A percentile compares a stretch with the other conserved stretches of the same genome.
These are phyloP conservation scores for Cutaneotrichosporon cutaneum DNA, from an alignment of 1,284 basidiomycete genomes.

Conservation along the genomic window DNA sequence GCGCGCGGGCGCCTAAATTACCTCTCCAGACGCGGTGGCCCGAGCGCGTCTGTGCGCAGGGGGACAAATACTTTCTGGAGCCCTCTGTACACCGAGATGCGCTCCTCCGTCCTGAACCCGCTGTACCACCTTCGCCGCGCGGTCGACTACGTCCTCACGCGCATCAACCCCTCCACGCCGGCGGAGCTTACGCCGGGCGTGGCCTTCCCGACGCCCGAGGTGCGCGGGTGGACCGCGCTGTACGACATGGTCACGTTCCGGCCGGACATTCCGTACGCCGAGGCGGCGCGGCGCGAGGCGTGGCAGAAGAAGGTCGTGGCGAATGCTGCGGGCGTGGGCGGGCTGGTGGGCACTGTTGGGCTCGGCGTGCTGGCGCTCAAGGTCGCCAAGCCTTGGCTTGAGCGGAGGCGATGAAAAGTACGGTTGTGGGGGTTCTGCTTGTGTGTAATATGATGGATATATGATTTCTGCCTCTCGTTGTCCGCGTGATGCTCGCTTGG, in stretches of 20 bases:
- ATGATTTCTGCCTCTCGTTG: neutral
- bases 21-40: no score
- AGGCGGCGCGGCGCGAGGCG: constrained; percentile 49
- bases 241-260: constrained; percentile 98
- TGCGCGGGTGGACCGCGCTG: constrained; percentile 80
- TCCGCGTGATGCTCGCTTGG: no score
- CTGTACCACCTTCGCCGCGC: constrained; percentile 76
- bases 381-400: neutral
- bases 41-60: no score
- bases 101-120: constrained; percentile 81
- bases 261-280: constrained; percentile 83
- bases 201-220: constrained; percentile 54
- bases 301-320: constrained; percentile 46
- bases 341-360: neutral
- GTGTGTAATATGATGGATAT: neutral
- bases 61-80: no score
- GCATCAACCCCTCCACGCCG: constrained; percentile 60
- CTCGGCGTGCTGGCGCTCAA: neutral
- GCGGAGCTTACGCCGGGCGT: constrained; percentile 54
- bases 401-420: neutral
- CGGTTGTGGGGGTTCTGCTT: neutral
- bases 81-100: constrained; percentile 94
- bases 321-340: neutral
- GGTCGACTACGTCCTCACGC: constrained; percentile 65
- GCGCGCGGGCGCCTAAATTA: no score